phyloP scores from a whole-genome alignment of 352 stramenopile species.

The Aphanomyces astaci region DNA sequence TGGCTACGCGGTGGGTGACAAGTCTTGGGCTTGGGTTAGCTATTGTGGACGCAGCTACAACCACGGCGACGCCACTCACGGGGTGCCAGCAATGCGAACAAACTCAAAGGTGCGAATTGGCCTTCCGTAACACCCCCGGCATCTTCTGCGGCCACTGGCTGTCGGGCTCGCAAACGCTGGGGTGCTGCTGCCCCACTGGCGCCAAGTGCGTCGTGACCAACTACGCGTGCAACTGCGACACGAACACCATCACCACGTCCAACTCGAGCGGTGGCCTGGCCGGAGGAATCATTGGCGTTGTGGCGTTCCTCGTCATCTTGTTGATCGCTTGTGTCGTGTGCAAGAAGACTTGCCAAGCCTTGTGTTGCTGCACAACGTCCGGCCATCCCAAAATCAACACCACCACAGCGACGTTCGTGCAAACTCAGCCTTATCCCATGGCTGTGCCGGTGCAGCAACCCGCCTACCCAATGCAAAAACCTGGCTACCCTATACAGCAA shows the following conservation, averaged over 20 bases:
- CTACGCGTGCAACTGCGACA: not conserved
- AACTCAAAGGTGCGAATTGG: not conserved
- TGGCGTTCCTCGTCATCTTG: not conserved
- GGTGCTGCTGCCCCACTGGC: not conserved
- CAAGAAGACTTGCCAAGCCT: not conserved
- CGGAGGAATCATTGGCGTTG: not conserved
- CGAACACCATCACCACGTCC: not conserved
- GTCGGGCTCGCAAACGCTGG: not conserved
- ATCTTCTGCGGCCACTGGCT: constrained; percentile 6
- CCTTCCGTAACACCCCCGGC: not conserved
- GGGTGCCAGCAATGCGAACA: constrained; percentile 1
- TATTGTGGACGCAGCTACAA: too few species aligned
- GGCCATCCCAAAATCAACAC: not conserved
- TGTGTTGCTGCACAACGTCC: not conserved
- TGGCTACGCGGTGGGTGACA: too few species aligned
- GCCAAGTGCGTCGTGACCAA: not conserved
- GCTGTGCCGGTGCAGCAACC: not conserved
- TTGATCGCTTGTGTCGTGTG: not conserved
- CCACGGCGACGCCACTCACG: not conserved
- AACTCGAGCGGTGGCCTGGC: not conserved
- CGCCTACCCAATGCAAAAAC: not conserved
- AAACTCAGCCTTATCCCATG: not conserved
- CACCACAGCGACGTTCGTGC: not conserved
- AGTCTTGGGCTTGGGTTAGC: too few species aligned
- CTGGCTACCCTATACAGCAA: not conserved